Evolutionary conservation across 192 early-diverging fungal genomes (phyloP).

Genomic region (Polychytrium aggregatum): DNA sequence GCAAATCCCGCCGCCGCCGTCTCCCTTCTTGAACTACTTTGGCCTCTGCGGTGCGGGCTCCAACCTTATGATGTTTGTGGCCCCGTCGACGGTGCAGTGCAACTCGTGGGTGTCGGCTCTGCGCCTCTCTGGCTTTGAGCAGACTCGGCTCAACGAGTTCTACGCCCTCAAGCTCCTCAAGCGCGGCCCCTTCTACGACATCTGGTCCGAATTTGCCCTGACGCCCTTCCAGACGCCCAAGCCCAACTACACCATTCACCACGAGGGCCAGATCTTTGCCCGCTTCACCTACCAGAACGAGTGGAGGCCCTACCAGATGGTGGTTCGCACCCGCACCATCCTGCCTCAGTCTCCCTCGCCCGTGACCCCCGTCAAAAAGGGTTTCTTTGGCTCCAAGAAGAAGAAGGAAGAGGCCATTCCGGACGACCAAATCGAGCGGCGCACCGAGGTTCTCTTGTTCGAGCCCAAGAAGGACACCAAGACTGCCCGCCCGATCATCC

Average conservation of each 20-base stretch:
- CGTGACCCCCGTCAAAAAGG: slow-evolving; percentile 7
- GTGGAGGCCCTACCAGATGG: slow-evolving; percentile 25
- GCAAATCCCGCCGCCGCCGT: slow-evolving; percentile 20
- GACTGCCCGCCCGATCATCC: slow-evolving; percentile 17
- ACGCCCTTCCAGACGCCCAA: slow-evolving; percentile 13
- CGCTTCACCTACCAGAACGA: slow-evolving; percentile 14
- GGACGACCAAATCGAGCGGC: neutral
- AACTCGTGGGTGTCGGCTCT: slow-evolving; percentile 34
- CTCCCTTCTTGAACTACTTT: slow-evolving; percentile 28
- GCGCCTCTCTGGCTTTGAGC: slow-evolving; percentile 28
- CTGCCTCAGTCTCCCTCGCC: slow-evolving; percentile 8
- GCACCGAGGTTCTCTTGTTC: slow-evolving; percentile 21
- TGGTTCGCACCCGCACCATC: too few relatives aligned
- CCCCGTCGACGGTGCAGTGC: slow-evolving; percentile 18
- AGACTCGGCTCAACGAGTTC: slow-evolving; percentile 16
- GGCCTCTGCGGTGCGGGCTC: slow-evolving; percentile 25
- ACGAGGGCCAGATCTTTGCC: slow-evolving; percentile 20
- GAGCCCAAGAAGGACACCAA: slow-evolving; percentile 21
- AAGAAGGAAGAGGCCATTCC: slow-evolving; percentile 1
- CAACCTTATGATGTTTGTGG: slow-evolving; percentile 24
- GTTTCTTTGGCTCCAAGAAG: slow-evolving; percentile 23
- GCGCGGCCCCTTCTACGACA: slow-evolving; percentile 6
- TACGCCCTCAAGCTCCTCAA: slow-evolving; percentile 21
- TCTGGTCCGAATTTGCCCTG: slow-evolving; percentile 20
- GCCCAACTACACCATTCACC: slow-evolving; percentile 15